phyloP scores from a whole-genome alignment of 2,329 filamentous ascomycete species.

The Cadophora luteo-olivacea region DNA sequence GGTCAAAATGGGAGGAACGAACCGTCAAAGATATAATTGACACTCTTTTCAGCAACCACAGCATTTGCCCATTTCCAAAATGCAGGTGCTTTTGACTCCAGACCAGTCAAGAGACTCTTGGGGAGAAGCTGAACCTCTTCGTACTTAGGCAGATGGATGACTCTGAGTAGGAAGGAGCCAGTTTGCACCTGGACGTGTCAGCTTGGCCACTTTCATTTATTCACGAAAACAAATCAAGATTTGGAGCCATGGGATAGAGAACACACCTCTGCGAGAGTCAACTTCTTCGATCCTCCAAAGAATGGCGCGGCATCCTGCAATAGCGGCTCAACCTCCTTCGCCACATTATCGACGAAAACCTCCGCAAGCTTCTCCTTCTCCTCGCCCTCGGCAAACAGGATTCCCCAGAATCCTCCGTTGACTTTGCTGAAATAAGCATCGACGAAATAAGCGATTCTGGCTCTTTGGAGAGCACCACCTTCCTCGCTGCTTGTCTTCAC shows the following conservation, averaged over 20 bases:
- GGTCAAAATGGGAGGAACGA: background rate
- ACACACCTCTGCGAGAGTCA: slow-evolving; percentile 77
- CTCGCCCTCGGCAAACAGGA: slow-evolving; percentile 51
- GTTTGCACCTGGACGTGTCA: slow-evolving; percentile 57
- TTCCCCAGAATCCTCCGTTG: slow-evolving; percentile 53
- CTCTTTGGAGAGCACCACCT: slow-evolving; percentile 65
- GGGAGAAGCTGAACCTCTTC: slow-evolving; percentile 62
- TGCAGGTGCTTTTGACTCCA: slow-evolving; percentile 64
- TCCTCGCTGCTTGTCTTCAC: slow-evolving; percentile 60
- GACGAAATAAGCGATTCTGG: slow-evolving; percentile 73
- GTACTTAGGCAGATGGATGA: slow-evolving; percentile 57
- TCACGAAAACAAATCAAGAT: too few species aligned
- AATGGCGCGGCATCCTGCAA: slow-evolving; percentile 63
- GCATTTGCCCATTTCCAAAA: slow-evolving; percentile 72
- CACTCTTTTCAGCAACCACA: slow-evolving; percentile 67
- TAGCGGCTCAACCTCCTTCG: slow-evolving; percentile 77
- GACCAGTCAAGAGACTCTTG: slow-evolving; percentile 51
- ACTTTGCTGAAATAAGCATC: slow-evolving; percentile 73
- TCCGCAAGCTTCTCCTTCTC: slow-evolving; percentile 58
- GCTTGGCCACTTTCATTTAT: slow-evolving; percentile 4
- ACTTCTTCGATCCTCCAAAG: slow-evolving; percentile 66
- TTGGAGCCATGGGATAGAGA: background rate
- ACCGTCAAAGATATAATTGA: slow-evolving; percentile 68
- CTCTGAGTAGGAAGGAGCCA: slow-evolving; percentile 71
- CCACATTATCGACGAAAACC: slow-evolving; percentile 60